A percentile compares a stretch with the other conserved stretches of the same genome.
Evolutionary conservation across 2,329 filamentous ascomycete genomes (phyloP).

Genomic region (Monosporascus sp.): DNA sequence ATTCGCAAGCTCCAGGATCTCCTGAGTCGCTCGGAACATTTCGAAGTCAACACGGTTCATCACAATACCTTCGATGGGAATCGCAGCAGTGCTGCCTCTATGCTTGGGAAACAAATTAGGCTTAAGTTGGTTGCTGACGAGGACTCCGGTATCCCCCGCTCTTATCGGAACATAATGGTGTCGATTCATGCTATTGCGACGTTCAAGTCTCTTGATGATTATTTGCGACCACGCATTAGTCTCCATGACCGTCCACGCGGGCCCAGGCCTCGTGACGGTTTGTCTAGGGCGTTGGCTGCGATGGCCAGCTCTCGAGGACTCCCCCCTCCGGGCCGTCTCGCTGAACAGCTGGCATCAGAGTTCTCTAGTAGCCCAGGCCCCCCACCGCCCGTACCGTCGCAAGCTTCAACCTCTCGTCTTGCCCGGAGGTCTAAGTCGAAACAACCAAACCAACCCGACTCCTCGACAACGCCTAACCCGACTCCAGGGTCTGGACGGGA

Average conservation of each 20-base stretch:
- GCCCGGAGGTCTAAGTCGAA: conserved; percentile 43
- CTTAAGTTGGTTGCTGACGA: conserved; percentile 86
- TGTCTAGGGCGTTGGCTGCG: conserved; percentile 66
- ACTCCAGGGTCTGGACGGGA: conserved; percentile 46
- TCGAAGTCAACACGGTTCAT: conserved; percentile 93
- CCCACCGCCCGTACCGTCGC: conserved; percentile 30
- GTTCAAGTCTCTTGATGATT: conserved; percentile 95
- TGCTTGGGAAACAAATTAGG: conserved; percentile 93
- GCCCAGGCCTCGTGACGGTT: conserved; percentile 54
- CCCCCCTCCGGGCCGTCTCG: conserved; percentile 44
- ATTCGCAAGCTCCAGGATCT: conserved; percentile 94
- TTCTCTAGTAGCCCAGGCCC: conserved; percentile 31
- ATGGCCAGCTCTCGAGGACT: conserved; percentile 68
- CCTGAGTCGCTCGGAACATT: conserved; percentile 93
- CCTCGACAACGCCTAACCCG: conserved; percentile 38
- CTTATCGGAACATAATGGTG: conserved; percentile 93
- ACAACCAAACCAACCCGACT: conserved; percentile 33
- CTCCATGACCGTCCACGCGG: conserved; percentile 67
- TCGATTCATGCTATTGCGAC: conserved; percentile 98
- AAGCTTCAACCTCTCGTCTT: conserved; percentile 39
- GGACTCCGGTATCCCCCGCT: conserved; percentile 78
- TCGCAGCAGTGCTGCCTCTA: conserved; percentile 84
- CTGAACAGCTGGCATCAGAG: conserved; percentile 35
- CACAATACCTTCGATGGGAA: conserved; percentile 88
- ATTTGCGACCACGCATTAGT: conserved; percentile 83